phyloP scores from a whole-genome alignment of 1,284 basidiomycete species.

The Leccinum holopus region DNA sequence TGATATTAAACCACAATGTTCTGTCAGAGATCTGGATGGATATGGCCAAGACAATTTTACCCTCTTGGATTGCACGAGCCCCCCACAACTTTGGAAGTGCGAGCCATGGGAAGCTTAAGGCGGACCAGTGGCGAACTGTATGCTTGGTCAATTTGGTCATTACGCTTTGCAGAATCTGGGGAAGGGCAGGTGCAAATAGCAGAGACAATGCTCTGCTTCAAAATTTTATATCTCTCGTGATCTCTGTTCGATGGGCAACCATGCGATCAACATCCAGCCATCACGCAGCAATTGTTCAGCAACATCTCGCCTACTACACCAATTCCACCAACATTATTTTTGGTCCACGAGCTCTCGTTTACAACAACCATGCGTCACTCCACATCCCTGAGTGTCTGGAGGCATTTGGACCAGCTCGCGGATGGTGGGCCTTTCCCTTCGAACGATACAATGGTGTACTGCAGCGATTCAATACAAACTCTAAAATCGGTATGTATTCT shows the following conservation, averaged over 20 bases:
- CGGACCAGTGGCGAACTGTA: background rate
- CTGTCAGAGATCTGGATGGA: background rate
- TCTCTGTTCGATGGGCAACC: background rate
- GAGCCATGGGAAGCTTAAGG: constrained; percentile 12
- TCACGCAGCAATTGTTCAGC: background rate
- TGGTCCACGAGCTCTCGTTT: no score
- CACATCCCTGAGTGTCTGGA: background rate
- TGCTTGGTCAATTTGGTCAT: background rate
- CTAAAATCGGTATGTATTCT: background rate
- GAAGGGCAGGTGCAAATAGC: constrained; percentile 5
- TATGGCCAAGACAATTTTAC: background rate
- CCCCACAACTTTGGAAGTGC: constrained; percentile 2
- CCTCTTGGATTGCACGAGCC: constrained; percentile 2
- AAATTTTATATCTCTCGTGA: background rate
- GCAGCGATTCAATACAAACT: background rate
- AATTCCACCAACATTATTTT: no score
- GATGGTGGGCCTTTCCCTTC: background rate
- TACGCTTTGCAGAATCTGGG: background rate
- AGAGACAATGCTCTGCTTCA: background rate
- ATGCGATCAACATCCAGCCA: background rate
- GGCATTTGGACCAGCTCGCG: background rate
- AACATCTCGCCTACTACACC: no score
- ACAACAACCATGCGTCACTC: background rate
- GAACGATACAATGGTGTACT: background rate
- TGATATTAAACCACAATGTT: background rate